Evolutionary conservation across 2,329 filamentous ascomycete genomes (phyloP).

Genomic region (Phaeosphaeriaceae sp.): DNA sequence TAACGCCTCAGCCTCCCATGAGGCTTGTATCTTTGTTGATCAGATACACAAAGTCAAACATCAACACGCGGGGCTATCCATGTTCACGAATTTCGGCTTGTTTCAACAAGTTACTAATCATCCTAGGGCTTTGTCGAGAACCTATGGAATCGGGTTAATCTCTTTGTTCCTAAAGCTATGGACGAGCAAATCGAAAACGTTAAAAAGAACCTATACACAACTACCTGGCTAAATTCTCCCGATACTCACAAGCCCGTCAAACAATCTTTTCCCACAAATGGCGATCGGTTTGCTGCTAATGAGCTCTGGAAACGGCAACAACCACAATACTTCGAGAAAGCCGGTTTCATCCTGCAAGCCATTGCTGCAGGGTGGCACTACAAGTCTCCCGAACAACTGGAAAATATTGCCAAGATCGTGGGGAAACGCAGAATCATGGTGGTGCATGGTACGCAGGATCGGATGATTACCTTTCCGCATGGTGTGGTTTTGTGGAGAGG

Average conservation of each 20-base stretch:
- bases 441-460: conserved; percentile 75
- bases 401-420: conserved; percentile 69
- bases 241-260: conserved; percentile 58
- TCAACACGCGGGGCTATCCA: neutral
- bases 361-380: conserved; percentile 80
- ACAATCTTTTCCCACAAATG: conserved; percentile 72
- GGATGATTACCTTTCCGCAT: conserved; percentile 78
- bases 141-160: conserved; percentile 62
- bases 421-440: conserved; percentile 77
- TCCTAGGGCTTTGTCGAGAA: conserved; percentile 63
- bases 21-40: too few species aligned
- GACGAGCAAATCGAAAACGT: conserved; percentile 70
- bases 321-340: conserved; percentile 64
- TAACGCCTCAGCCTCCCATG: too few species aligned
- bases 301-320: conserved; percentile 76
- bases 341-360: conserved; percentile 77
- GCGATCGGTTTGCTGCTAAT: conserved; percentile 80
- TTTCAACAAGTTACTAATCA: conserved; percentile 63
- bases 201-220: conserved; percentile 70
- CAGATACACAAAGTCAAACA: neutral
- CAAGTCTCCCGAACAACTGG: conserved; percentile 72
- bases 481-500: conserved; percentile 71
- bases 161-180: conserved; percentile 71
- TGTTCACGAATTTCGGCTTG: conserved; percentile 33
- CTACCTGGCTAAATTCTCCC: conserved; percentile 65